Percentiles rank a stretch among this genome's conserved stretches.
phyloP scores from a whole-genome alignment of 2,329 filamentous ascomycete genomes.

The Podosphaera fusca region DNA sequence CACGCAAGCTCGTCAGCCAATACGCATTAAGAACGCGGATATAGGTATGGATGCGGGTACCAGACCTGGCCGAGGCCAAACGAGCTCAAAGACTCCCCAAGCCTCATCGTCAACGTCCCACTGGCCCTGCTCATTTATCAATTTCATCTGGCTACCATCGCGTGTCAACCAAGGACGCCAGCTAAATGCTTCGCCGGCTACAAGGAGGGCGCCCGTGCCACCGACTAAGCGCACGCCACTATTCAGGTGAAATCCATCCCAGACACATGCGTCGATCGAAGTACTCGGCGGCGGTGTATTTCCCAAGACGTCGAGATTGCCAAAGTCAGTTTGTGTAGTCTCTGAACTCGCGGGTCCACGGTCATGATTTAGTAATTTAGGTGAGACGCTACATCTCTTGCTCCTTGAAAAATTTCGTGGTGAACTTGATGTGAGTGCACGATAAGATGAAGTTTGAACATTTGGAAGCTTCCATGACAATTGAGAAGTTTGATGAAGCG shows the following conservation, averaged over 20 bases:
- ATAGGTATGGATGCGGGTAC: neutral
- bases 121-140: slow-evolving; percentile 58
- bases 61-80: slow-evolving; percentile 75
- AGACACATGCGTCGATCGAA: slow-evolving; percentile 58
- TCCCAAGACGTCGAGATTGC: slow-evolving; percentile 54
- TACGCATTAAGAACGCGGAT: neutral
- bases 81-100: slow-evolving; percentile 51
- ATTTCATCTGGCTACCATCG: slow-evolving; percentile 17
- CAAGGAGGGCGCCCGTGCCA: slow-evolving; percentile 51
- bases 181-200: slow-evolving; percentile 67
- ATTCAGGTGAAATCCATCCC: slow-evolving; percentile 69
- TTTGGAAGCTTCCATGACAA: no score
- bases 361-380: slow-evolving; percentile 22
- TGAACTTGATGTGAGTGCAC: neutral
- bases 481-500: no score
- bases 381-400: neutral
- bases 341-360: slow-evolving; percentile 37
- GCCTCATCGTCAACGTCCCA: slow-evolving; percentile 50
- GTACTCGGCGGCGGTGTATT: slow-evolving; percentile 57
- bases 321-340: slow-evolving; percentile 47
- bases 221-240: slow-evolving; percentile 50
- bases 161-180: slow-evolving; percentile 59
- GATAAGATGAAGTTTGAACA: no score
- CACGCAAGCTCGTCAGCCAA: neutral
- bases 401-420: neutral